Evolutionary conservation across 495 filamentous ascomycete species (phyloP).

Genomic region (Ascobolus immersus): DNA sequence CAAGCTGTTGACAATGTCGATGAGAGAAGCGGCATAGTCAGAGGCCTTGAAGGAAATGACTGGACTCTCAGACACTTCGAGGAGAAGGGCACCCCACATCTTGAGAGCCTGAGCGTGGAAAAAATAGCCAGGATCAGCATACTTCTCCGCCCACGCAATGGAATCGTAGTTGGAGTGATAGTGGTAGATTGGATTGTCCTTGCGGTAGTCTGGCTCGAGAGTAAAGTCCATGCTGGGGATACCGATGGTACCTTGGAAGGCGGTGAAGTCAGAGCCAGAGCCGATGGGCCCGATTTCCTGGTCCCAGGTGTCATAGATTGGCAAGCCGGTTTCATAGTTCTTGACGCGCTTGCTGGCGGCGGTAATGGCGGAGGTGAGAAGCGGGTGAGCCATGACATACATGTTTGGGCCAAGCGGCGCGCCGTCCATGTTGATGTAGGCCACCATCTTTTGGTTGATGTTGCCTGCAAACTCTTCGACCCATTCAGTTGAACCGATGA

Average conservation of each 20-base stretch:
- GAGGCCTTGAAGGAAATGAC: constrained; percentile 17
- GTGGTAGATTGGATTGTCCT: constrained; percentile 41
- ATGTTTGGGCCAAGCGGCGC: constrained; percentile 29
- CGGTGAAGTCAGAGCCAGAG: constrained; percentile 50
- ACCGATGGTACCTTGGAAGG: constrained; percentile 46
- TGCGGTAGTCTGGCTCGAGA: constrained; percentile 20
- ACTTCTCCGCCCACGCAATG: constrained; percentile 50
- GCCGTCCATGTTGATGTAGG: constrained; percentile 49
- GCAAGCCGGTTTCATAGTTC: too few species aligned
- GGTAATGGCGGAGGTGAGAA: constrained; percentile 53
- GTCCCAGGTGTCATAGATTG: constrained; percentile 29
- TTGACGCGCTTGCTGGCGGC: constrained; percentile 35
- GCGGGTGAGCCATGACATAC: constrained; percentile 31
- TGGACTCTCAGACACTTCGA: constrained; percentile 16
- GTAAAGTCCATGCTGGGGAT: constrained; percentile 34
- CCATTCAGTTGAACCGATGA: constrained; percentile 32
- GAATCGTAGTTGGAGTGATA: constrained; percentile 61
- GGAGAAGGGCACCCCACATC: constrained; percentile 25
- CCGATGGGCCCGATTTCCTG: constrained; percentile 40
- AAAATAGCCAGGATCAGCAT: constrained; percentile 33
- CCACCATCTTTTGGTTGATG: constrained; percentile 44
- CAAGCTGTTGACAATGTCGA: too few species aligned
- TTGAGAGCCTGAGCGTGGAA: constrained; percentile 36
- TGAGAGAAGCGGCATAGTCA: constrained; percentile 11
- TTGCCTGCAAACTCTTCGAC: constrained; percentile 59